phyloP scores from a whole-genome alignment of 2,329 filamentous ascomycete species.

The Penicillium nordicum region DNA sequence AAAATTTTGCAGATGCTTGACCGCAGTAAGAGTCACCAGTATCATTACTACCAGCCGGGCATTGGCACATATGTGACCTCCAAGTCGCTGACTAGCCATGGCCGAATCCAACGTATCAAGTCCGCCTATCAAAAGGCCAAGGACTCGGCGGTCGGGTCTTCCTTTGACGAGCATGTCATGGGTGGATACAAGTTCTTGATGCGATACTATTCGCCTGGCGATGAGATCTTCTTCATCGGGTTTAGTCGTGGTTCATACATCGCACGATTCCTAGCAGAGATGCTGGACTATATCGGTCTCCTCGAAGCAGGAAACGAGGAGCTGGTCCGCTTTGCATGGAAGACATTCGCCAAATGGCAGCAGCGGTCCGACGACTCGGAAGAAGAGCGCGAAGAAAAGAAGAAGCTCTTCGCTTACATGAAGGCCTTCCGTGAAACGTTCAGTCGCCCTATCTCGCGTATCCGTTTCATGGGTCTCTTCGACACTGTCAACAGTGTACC shows the following conservation, averaged over 20 bases:
- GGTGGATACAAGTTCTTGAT: slow-evolving; percentile 78
- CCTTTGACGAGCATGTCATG: slow-evolving; percentile 78
- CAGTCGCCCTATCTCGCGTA: slow-evolving; percentile 67
- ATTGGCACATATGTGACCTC: slow-evolving; percentile 46
- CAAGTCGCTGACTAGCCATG: slow-evolving; percentile 33
- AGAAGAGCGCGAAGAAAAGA: slow-evolving; percentile 30
- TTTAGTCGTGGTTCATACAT: slow-evolving; percentile 72
- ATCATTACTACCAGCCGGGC: slow-evolving; percentile 45
- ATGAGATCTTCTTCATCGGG: slow-evolving; percentile 67
- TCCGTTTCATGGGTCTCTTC: slow-evolving; percentile 74
- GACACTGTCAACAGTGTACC: slow-evolving; percentile 80
- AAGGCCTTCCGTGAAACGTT: slow-evolving; percentile 79
- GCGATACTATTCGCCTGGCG: slow-evolving; percentile 62
- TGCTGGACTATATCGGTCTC: slow-evolving; percentile 78
- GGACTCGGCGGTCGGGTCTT: slow-evolving; percentile 74
- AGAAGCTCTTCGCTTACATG: slow-evolving; percentile 67
- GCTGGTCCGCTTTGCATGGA: slow-evolving; percentile 81
- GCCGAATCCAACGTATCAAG: slow-evolving; percentile 53
- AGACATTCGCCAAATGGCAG: slow-evolving; percentile 45
- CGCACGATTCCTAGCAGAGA: slow-evolving; percentile 73
- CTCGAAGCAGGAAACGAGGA: slow-evolving; percentile 81
- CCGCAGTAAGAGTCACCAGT: slow-evolving; percentile 38
- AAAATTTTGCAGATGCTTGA: slow-evolving; percentile 36
- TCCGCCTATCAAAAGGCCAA: slow-evolving; percentile 39
- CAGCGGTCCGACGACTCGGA: slow-evolving; percentile 30